A percentile compares a stretch with the other conserved stretches of the same genome.
Evolutionary conservation across 768 basidiomycete species (phyloP).

Genomic region (Podaxis sp.): DNA sequence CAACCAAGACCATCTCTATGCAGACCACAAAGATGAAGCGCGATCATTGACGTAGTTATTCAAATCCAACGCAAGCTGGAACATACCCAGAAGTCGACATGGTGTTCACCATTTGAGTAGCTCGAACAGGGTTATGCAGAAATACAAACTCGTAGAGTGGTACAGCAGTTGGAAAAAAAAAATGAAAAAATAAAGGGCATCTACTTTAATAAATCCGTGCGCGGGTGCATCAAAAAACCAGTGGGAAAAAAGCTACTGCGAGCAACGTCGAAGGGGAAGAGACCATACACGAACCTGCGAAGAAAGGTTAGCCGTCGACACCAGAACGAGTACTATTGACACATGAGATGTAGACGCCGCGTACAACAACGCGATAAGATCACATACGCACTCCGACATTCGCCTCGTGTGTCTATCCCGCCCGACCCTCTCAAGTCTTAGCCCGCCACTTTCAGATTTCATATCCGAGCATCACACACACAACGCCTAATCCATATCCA

Average conservation of each 20-base stretch:
- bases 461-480: neutral
- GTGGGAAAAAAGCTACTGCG: slow-evolving; percentile 12
- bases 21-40: too few species aligned
- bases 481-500: neutral
- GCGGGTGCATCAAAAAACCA: neutral
- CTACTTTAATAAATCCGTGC: neutral
- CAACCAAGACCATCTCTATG: too few species aligned
- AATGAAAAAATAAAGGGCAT: neutral
- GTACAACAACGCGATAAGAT: neutral
- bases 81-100: too few species aligned
- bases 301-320: neutral
- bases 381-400: neutral
- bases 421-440: neutral
- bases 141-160: too few species aligned
- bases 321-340: neutral
- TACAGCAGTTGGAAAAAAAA: neutral
- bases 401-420: neutral
- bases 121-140: too few species aligned
- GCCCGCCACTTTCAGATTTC: neutral
- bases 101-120: too few species aligned
- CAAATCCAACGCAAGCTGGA: too few species aligned
- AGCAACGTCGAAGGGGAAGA: slow-evolving; percentile 8
- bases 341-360: neutral
- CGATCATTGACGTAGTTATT: too few species aligned
- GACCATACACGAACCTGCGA: neutral